Base-by-base conservation (phyloP, 129 eudicot species). In the Scalesia atractyloides region DNA sequence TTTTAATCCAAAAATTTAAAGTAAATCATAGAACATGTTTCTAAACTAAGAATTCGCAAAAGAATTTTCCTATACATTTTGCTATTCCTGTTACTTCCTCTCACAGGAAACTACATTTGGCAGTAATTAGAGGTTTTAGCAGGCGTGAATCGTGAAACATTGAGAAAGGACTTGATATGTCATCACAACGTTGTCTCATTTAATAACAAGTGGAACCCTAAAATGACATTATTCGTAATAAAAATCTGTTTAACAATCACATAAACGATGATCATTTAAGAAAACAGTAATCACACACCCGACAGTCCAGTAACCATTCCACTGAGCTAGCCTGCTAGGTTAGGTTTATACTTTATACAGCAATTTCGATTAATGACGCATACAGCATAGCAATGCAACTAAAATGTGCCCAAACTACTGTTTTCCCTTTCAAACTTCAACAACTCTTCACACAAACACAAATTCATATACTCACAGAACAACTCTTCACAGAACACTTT, bases 301-400 rank as follows among this genome's bases (percentile, higher is more conserved):
- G 64, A 50, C 61, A 74, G 18, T 12, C 73, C 41, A 52, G n/a
- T 48, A 20, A 68, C 53, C 30, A 68, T 50, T 52, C 48, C 11
- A 68, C 48, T 26, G 36, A n/a, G 7, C 56, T 15, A 50, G 6
- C n/a, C 46, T 41, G 46, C 10, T 41, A 41, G 46, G 6, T 0
- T n/a, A 50, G 1, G 6, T 5, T n/a, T 8, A 18, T 50, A 15
- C 2, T 15, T 50, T 50, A 50, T n/a, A 50, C 19, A 49, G 24
- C 46, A 24, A 10, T 16, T 12, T 4, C 39, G 17, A 69, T 56
- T 12, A 8, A 33, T 11, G 49, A 34, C 15, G 44, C 47, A 58
- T 70, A 39, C 75, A 72, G 43, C 51, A 73, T 57, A 50, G 58
- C 17, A 73, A 61, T 44, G 69, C 48, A 63, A 22, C 43, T 41